These are phyloP conservation scores for Magnolia officinalis DNA, from an alignment of 164 flowering plant genomes.

Conservation along the genomic window DNA sequence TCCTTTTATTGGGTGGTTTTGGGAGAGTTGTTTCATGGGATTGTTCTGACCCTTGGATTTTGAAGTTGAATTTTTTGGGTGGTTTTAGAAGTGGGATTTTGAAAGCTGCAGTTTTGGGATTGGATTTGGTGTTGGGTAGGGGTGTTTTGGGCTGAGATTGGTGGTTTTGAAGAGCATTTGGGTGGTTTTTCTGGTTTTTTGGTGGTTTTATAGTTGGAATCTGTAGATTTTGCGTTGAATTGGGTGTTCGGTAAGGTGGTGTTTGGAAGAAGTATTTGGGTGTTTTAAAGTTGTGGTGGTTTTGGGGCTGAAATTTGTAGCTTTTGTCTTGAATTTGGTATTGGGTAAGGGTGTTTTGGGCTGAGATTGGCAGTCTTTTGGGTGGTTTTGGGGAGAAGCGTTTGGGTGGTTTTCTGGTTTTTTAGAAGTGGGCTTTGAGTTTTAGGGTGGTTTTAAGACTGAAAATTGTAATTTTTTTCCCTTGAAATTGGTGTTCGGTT, in stretches of 20 bases:
- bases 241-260: neutral
- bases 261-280: neutral
- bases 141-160: neutral
- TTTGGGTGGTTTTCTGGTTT: neutral
- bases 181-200: neutral
- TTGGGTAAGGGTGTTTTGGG: neutral
- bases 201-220: neutral
- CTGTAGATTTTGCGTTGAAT: neutral
- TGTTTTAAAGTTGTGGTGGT: neutral
- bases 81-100: neutral
- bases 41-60: neutral
- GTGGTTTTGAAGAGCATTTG: neutral
- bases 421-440: neutral
- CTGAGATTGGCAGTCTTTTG: neutral
- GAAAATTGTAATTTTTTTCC: neutral
- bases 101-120: neutral
- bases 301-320: neutral
- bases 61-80: constrained; percentile 10
- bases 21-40: neutral
- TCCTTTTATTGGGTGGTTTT: neutral
- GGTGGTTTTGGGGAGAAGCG: neutral
- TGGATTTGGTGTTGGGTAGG: neutral
- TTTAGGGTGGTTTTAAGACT: neutral
- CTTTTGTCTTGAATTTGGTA: neutral
- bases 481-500: neutral